Percentiles rank a stretch among this genome's conserved stretches.
These are phyloP conservation scores for Panicum miliaceum DNA, from an alignment of 176 grass and related monocot genomes.

Conservation along the genomic window DNA sequence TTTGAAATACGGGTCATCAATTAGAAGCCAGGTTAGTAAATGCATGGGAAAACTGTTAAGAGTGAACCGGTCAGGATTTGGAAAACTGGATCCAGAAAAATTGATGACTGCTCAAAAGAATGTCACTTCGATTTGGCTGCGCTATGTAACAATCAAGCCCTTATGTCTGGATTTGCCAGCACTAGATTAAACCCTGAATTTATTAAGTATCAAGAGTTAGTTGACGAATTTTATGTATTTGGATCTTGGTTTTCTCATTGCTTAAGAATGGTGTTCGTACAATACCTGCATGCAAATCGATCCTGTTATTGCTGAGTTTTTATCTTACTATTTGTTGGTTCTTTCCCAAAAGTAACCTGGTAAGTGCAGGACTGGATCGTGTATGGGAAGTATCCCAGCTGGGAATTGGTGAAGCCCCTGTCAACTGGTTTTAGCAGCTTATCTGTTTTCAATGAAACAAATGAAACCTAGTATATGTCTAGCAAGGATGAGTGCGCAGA, in stretches of 20 bases:
- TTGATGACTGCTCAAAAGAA: not conserved
- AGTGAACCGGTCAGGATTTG: not conserved
- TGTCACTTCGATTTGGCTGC: not conserved
- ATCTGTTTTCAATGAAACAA: not conserved
- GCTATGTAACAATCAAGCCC: not conserved
- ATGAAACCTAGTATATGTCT: not conserved
- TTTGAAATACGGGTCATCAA: not conserved
- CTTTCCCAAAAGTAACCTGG: not conserved
- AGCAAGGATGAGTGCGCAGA: not conserved
- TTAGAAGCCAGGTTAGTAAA: not conserved
- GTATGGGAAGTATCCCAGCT: not conserved
- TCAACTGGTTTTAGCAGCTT: not conserved
- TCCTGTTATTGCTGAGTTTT: not conserved
- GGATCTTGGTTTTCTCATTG: conserved; percentile 5
- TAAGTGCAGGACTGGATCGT: not conserved
- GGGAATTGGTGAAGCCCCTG: not conserved
- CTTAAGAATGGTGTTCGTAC: conserved; percentile 7
- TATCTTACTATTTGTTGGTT: not conserved
- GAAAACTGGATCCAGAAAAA: not conserved
- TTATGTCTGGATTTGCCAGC: not conserved
- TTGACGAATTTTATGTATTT: not conserved
- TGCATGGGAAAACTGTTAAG: not conserved
- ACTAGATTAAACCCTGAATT: not conserved
- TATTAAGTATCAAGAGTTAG: not conserved
- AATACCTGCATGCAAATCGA: not conserved